Base-by-base conservation (phyloP, 2,329 filamentous ascomycete genomes). In the Coniochaeta sp. region DNA sequence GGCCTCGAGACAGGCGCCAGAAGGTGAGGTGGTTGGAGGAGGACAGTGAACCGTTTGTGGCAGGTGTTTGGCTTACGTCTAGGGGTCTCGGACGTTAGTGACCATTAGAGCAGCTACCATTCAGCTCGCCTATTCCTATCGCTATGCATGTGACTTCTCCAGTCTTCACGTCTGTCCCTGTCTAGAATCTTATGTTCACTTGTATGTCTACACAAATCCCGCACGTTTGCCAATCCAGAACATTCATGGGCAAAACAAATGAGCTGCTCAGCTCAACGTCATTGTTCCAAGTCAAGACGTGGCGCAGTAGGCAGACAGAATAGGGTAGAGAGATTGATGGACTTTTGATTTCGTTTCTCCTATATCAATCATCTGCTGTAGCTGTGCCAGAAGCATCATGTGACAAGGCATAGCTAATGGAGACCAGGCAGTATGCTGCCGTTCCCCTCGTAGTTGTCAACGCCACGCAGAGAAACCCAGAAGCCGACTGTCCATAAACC, bases 361-460 rank as follows among this genome's bases (percentile, higher is more conserved):
- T 62, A 62, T 66, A 64, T 64, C 28, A 34, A 34, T 67, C 65
- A 64, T 66, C 64, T 68, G 64, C 66, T 67, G 71, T 66, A 70
- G 71, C 66, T 68, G 70, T 73, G 72, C 72, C 70, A 74, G 65
- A 73, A 72, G 72, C 71, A 73, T 68, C 74, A 77, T 78, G 76
- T 77, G 76, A 80, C 78, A 80, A 75, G 74, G 73, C 74, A 75
- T 67, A 75, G 54, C 79, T 77, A 77, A 73, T 85, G 80, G 81
- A 79, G 83, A 86, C 82, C 83, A 86, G 83, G 83, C 82, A 76
- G 76, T 66, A 71, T 75, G 72, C 76, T 73, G 85, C 86, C 86
- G 86, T 89, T 87, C 86, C 79, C 83, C 85, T 82, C 86, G 86
- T 87, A 81, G 79, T 85, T 87, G 84, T 86, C 84, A 84, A 82